Evolutionary conservation across 176 grass and related monocot species (phyloP), one percentile per base, ranked within the genome.

Genomic region (Rhipidocladum racemiflorum): DNA sequence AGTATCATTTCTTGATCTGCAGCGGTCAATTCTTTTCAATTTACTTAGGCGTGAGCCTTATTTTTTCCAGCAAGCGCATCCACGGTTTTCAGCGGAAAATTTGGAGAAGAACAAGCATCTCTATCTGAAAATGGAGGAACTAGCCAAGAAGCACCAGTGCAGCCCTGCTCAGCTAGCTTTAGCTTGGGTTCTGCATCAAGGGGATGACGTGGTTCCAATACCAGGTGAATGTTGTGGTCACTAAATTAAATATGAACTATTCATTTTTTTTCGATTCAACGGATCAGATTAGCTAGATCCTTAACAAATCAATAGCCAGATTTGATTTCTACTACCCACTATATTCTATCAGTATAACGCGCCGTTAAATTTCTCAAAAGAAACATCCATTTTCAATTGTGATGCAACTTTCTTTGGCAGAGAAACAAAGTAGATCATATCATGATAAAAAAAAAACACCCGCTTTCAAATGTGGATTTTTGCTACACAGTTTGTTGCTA

Each of bases 181-280:
- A 36, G 85, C 94, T 49, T 97, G 91, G 94, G 82, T 97, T 81
- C 70, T 94, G 18, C 87, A 92, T 73, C 94, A 94, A 90, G 94
- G 94, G 72, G 76, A 90, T 57, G 87, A 92, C 86, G 89, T 97
- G 34, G 91, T 85, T 76, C 94, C 89, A 5, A 90, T 97, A 66
- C 94, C 94, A 88, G 94, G 94, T 97, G 80, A 76, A 49, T 64
- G 56, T 74, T 70, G 16, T 23, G n/a, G n/a, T n/a, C n/a, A n/a
- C n/a, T n/a, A n/a, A n/a, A n/a, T n/a, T n/a, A n/a, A n/a, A n/a
- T n/a, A n/a, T n/a, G n/a, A n/a, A n/a, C n/a, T n/a, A n/a, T n/a
- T n/a, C n/a, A n/a, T n/a, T n/a, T n/a, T n/a, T n/a, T n/a, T n/a
- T n/a, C n/a, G n/a, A n/a, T n/a, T n/a, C n/a, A n/a, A n/a, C n/a